Evolutionary conservation across 768 basidiomycete genomes (phyloP), one percentile per base, ranked within the genome.

Genomic region (Strobilomyces confusus): DNA sequence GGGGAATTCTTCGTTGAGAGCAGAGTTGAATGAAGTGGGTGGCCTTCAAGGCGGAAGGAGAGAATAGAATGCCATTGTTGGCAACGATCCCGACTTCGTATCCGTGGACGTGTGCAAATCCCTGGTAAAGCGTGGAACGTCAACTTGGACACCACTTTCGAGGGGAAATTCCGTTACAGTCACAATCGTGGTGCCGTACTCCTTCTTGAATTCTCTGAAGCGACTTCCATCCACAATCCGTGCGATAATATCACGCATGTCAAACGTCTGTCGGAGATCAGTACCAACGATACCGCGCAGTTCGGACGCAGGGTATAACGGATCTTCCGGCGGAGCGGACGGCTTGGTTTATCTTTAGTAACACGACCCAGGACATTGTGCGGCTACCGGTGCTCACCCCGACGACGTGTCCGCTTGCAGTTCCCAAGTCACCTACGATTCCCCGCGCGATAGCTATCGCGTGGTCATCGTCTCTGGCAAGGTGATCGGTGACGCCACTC

Each of bases 1-100:
- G 72, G 0, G 94, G 94, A 49, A 97, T 92, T 56, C 80, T 80
- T 9, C 95, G 80, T 67, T 98, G 94, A 1, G 92, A 92, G 63
- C 95, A 98, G 4, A 97, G 78, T 67, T 95, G 81, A 56, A 98
- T 95, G 68, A 98, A 98, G 62, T 98, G 94, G 4, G 94, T 90
- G 12, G 93, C 92, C 69, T 98, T 97, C 50, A 93, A 72, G 1
- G 94, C 95, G 0, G 92, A 93, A 3, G 92, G 90, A 5, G 93
- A 95, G 72, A 97, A 92, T 19, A 98, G 74, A 51, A 98, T 94
- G 58, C 94, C 95, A 62, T 95, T 95, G 72, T 98, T 98, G 23
- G 88, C 94, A 34, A 94, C 80, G 55, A 98, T 92, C 5, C 94
- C 94, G 38, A 95, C 92, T 52, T 87, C 80, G 64, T 90, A 90